Conservation (phyloP, 768 basidiomycete species). For the Suillus americanus region DNA sequence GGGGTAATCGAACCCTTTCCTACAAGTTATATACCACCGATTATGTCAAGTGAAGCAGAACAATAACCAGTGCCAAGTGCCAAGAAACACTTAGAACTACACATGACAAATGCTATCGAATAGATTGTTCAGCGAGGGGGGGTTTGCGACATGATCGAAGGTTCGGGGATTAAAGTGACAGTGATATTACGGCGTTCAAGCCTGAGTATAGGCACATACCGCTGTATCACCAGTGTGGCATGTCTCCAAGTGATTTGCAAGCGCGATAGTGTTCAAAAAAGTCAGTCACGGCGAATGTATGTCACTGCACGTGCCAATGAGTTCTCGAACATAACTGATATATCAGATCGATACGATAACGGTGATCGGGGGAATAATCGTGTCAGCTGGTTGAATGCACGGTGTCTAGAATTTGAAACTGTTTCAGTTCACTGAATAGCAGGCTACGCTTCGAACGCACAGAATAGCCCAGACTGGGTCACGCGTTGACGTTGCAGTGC, state of each 20-base stretch:
- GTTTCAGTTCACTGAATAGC: background rate
- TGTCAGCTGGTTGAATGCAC: background rate
- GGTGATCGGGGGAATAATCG: background rate
- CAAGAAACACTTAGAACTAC: background rate
- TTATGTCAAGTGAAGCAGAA: background rate
- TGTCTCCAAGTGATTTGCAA: background rate
- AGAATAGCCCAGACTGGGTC: background rate
- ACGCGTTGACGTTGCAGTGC: background rate
- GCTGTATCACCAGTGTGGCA: background rate
- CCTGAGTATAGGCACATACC: background rate
- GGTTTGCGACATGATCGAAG: background rate
- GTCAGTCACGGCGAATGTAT: background rate
- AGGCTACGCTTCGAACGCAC: background rate
- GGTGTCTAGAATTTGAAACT: background rate
- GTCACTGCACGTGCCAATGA: background rate
- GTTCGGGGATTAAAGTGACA: background rate
- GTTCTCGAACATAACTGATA: background rate
- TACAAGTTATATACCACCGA: background rate
- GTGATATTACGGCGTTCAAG: background rate
- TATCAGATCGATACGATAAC: background rate
- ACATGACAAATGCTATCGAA: background rate
- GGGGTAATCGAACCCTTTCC: background rate
- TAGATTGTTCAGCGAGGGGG: background rate
- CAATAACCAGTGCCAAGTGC: background rate
- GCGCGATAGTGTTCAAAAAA: background rate